Evolutionary conservation across 2,329 filamentous ascomycete genomes (phyloP).

Genomic region (Clarireedia paspali): DNA sequence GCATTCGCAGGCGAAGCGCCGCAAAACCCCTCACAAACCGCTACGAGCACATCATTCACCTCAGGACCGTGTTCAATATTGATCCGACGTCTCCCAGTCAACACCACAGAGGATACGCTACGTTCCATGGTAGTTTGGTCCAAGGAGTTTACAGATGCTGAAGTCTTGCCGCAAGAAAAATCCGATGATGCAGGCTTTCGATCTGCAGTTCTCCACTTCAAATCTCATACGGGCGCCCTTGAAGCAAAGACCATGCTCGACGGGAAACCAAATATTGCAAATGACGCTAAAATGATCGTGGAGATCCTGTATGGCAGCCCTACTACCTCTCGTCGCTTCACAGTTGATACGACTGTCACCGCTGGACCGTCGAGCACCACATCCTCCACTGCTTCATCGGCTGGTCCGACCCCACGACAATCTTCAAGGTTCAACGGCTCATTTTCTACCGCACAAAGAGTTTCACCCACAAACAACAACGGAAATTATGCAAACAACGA

Average conservation of each 20-base stretch:
- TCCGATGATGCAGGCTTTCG: slow-evolving; percentile 43
- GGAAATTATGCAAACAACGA: slow-evolving; percentile 48
- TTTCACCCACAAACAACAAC: slow-evolving; percentile 50
- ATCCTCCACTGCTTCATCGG: slow-evolving; percentile 35
- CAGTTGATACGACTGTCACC: slow-evolving; percentile 40
- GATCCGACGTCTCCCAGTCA: slow-evolving; percentile 46
- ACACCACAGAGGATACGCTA: slow-evolving; percentile 46
- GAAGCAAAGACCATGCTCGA: slow-evolving; percentile 52
- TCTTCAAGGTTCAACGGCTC: slow-evolving; percentile 48
- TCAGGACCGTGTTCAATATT: slow-evolving; percentile 36
- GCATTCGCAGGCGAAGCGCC: slow-evolving; percentile 22
- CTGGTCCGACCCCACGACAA: slow-evolving; percentile 23
- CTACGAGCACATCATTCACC: slow-evolving; percentile 17
- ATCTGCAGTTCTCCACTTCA: slow-evolving; percentile 47
- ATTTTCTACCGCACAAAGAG: slow-evolving; percentile 40
- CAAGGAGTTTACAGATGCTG: slow-evolving; percentile 44
- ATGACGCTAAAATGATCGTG: slow-evolving; percentile 46
- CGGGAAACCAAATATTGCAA: slow-evolving; percentile 44
- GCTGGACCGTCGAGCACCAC: slow-evolving; percentile 33
- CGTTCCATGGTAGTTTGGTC: slow-evolving; percentile 52
- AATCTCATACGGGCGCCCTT: slow-evolving; percentile 42
- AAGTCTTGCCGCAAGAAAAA: slow-evolving; percentile 42
- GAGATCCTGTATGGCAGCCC: slow-evolving; percentile 43
- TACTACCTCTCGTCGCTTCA: slow-evolving; percentile 40
- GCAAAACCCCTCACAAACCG: slow-evolving; percentile 17